These are phyloP conservation scores for Tetrahymena elliotti DNA, from an alignment of 73 alveolate genomes.

Conservation along the genomic window DNA sequence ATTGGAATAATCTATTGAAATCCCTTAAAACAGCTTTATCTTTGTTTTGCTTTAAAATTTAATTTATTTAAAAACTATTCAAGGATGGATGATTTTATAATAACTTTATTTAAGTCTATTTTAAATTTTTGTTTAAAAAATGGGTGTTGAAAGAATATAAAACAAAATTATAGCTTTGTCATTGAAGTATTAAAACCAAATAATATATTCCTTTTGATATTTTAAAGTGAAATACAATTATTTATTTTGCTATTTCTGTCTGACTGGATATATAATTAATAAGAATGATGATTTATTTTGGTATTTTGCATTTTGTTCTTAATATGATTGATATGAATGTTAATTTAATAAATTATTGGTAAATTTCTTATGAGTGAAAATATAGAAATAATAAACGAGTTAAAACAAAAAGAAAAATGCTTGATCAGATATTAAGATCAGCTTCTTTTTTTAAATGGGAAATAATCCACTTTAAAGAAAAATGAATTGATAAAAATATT, in stretches of 20 bases:
- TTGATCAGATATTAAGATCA: neutral
- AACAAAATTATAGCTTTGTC: neutral
- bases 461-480: neutral
- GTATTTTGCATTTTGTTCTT: neutral
- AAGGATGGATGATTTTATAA: too few species aligned
- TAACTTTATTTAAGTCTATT: too few species aligned
- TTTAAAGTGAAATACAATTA: too few species aligned
- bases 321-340: neutral
- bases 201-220: too few species aligned
- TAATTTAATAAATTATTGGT: neutral
- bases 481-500: neutral
- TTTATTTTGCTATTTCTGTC: neutral
- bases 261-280: neutral
- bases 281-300: too few species aligned
- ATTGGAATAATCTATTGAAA: too few species aligned
- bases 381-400: neutral
- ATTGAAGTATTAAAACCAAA: too few species aligned
- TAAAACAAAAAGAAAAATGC: neutral
- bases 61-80: too few species aligned
- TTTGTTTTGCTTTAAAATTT: too few species aligned
- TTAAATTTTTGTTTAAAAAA: too few species aligned
- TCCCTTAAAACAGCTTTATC: too few species aligned
- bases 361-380: neutral
- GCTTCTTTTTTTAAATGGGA: neutral
- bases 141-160: too few species aligned